Percentiles rank a stretch among this genome's conserved stretches.
Evolutionary conservation across 2,329 filamentous ascomycete species (phyloP).

Genomic region (Sphaceloma murrayae): DNA sequence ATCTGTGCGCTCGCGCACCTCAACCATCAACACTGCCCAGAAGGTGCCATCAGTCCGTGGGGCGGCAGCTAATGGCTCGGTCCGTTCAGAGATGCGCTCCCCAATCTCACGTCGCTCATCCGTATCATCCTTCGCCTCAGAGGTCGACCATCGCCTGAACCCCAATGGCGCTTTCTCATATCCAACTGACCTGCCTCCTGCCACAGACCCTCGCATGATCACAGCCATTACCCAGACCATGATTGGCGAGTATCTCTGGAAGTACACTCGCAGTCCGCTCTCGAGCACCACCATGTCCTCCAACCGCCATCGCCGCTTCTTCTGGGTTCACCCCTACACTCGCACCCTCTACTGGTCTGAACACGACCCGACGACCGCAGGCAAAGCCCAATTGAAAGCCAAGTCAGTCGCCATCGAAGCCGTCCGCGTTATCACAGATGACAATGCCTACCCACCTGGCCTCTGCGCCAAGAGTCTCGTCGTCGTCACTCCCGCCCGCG

Average conservation of each 20-base stretch:
- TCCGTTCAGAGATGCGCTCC: slow-evolving; percentile 40
- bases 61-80: slow-evolving; percentile 34
- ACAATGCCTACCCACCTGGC: slow-evolving; percentile 90
- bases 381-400: slow-evolving; percentile 63
- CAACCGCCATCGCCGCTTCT: slow-evolving; percentile 87
- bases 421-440: slow-evolving; percentile 82
- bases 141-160: slow-evolving; percentile 86
- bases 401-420: slow-evolving; percentile 94
- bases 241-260: slow-evolving; percentile 99
- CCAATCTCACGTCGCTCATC: slow-evolving; percentile 59
- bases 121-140: slow-evolving; percentile 88
- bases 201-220: slow-evolving; percentile 92
- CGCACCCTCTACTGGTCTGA: slow-evolving; percentile 96
- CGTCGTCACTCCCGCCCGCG: slow-evolving; percentile 77
- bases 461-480: slow-evolving; percentile 90
- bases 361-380: slow-evolving; percentile 68
- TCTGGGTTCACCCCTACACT: slow-evolving; percentile 98
- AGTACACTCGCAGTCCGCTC: slow-evolving; percentile 93
- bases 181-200: slow-evolving; percentile 52
- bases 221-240: slow-evolving; percentile 98
- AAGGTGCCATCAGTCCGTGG: slow-evolving; percentile 49
- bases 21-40: slow-evolving; percentile 24
- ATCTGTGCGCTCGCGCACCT: slow-evolving; percentile 29
- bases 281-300: slow-evolving; percentile 70
- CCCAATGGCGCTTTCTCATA: slow-evolving; percentile 43